phyloP scores from a whole-genome alignment of 2,329 filamentous ascomycete species.

The Penicillium sp. region DNA sequence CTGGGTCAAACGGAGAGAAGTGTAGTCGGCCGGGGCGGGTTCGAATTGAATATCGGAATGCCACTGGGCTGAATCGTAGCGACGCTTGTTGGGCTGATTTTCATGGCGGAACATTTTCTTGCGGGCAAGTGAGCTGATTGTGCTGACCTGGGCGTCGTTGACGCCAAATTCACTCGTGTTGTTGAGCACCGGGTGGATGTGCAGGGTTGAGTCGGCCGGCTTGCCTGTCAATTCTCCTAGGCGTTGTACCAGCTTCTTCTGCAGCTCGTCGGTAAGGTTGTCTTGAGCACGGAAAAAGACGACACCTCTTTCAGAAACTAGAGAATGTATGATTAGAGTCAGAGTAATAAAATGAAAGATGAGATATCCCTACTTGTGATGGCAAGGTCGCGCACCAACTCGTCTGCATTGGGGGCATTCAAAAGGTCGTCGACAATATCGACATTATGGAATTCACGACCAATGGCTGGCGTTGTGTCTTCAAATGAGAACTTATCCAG shows the following conservation, averaged over 20 bases:
- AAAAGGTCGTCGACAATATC: constrained; percentile 53
- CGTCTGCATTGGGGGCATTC: constrained; percentile 60
- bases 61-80: constrained; percentile 49
- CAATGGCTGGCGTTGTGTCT: constrained; percentile 45
- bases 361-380: constrained; percentile 58
- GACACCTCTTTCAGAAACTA: constrained; percentile 67
- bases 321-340: neutral
- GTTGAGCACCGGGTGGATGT: constrained; percentile 61
- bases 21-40: constrained; percentile 62
- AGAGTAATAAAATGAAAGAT: too few species aligned
- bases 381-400: constrained; percentile 63
- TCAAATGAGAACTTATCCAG: constrained; percentile 43
- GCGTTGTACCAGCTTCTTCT: constrained; percentile 62
- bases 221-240: constrained; percentile 61
- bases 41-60: constrained; percentile 66
- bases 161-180: constrained; percentile 54
- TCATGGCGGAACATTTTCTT: constrained; percentile 46
- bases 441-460: constrained; percentile 41
- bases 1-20: constrained; percentile 57
- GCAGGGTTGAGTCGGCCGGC: constrained; percentile 56
- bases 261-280: constrained; percentile 59
- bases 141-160: constrained; percentile 61
- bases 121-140: constrained; percentile 58
- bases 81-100: constrained; percentile 33
- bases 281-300: constrained; percentile 68